Base-by-base conservation (phyloP, 1,284 basidiomycete genomes). In the Leccinum cinnamomeum region DNA sequence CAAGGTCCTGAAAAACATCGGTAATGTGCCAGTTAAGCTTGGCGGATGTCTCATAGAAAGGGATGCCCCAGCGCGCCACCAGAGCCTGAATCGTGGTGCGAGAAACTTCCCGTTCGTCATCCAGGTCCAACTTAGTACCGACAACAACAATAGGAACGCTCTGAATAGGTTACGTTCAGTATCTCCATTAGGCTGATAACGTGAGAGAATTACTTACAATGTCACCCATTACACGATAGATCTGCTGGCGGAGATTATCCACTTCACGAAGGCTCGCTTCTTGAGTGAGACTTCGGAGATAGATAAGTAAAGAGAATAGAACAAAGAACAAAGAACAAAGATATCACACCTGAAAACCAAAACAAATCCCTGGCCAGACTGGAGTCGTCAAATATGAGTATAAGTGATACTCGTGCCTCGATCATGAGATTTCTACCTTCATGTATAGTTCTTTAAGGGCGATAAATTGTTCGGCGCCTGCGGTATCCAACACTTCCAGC, bases 401-500 rank as follows among this genome's bases (percentile, higher is more conserved):
- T 30, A 20, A 65, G 58, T 30, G 53, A 30, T 20, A 25, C 30
- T 3, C 18, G 10, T 25, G 14, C 14, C 3, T 62, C 39, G 25
- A 50, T 18, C 28, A 30, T 44, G 41, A 55, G 23, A 60, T 7
- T 46, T 28, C 57, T 66, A 89, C 90, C 81, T 88, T 88, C 72
- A 92, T 90, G 71, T 91, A 92, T 8, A 88, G 79, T 75, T 93
- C 91, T 67, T 90, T 91, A 60, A 92, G 77, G 20, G 88, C 87
- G 12, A 81, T 90, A 72, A 93, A 93, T 73, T 93, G 94, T 71
- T 92, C 92, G n/a, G 89, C 88, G 11, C 94, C 94, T 18, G 94
- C 94, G 12, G 94, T 96, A 73, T 96, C 94, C 60, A 95, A 76
- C 44, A 96, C 88, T 72, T 96, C 92, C 61, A 95, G 84, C 88